phyloP scores from a whole-genome alignment of 2,329 filamentous ascomycete species.

The Beauveria asiatica region DNA sequence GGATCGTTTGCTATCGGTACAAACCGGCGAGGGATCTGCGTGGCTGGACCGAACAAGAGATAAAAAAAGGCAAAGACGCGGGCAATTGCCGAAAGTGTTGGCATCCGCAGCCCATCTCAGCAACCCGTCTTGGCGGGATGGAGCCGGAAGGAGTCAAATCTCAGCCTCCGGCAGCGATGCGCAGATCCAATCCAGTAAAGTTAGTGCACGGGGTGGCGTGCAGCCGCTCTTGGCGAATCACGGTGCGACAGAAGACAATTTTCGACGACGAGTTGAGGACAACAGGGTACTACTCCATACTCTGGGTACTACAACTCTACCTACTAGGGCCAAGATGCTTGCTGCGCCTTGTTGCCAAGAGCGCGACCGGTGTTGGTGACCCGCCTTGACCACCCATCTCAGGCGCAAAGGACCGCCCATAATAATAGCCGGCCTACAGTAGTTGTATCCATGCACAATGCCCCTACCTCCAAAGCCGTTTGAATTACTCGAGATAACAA shows the following conservation, averaged over 20 bases:
- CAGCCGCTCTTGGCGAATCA: background rate
- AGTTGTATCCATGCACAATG: background rate
- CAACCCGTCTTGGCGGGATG: slow-evolving; percentile 1
- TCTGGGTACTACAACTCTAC: too few relatives aligned
- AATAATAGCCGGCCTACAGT: background rate
- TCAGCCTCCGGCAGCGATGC: slow-evolving; percentile 3
- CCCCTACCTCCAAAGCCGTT: background rate
- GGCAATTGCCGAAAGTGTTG: background rate
- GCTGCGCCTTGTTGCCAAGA: slow-evolving; percentile 9
- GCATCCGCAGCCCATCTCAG: background rate
- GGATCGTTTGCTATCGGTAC: background rate
- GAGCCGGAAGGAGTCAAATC: background rate
- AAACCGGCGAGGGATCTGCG: background rate
- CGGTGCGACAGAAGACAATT: background rate
- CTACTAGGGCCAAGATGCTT: background rate
- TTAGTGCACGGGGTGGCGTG: background rate
- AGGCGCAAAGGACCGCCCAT: background rate
- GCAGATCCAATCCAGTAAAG: background rate
- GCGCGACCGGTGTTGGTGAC: background rate
- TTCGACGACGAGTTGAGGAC: background rate
- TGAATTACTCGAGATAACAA: background rate
- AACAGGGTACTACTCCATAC: background rate
- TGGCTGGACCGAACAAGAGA: background rate
- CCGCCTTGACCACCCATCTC: slow-evolving; percentile 2
- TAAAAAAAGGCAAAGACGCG: background rate